Conservation (phyloP, 2,329 filamentous ascomycete genomes). For the Nigrograna mackinnonii region DNA sequence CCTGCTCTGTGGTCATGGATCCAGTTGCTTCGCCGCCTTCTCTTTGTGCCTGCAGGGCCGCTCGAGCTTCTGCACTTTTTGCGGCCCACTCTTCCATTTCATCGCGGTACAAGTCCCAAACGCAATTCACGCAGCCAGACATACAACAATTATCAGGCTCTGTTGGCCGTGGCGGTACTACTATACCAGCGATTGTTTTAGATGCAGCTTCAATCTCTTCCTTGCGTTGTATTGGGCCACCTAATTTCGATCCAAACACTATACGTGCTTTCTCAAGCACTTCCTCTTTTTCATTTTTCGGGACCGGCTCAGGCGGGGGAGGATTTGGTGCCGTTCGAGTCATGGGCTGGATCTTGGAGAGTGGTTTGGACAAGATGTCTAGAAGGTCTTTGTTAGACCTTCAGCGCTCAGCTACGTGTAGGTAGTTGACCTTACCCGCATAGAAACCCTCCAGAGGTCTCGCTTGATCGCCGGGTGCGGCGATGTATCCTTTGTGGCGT, state of each 20-base stretch:
- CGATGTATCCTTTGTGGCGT: slow-evolving; percentile 39
- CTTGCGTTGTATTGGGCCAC: slow-evolving; percentile 71
- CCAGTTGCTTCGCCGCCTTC: slow-evolving; percentile 30
- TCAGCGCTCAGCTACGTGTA: too few species aligned
- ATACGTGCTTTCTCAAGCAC: slow-evolving; percentile 64
- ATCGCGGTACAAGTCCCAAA: slow-evolving; percentile 90
- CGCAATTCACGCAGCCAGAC: slow-evolving; percentile 97
- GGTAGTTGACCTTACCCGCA: too few species aligned
- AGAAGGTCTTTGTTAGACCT: too few species aligned
- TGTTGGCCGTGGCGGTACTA: slow-evolving; percentile 79
- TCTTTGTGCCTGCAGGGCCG: slow-evolving; percentile 47
- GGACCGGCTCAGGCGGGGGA: slow-evolving; percentile 38
- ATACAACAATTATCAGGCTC: slow-evolving; percentile 99
- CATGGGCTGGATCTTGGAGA: slow-evolving; percentile 28
- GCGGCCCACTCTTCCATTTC: slow-evolving; percentile 88
- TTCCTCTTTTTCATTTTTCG: slow-evolving; percentile 56
- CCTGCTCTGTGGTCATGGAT: slow-evolving; percentile 38
- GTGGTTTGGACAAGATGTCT: slow-evolving; percentile 41
- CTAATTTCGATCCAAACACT: slow-evolving; percentile 80
- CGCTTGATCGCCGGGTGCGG: slow-evolving; percentile 40
- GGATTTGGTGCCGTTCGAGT: slow-evolving; percentile 35
- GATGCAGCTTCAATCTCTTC: slow-evolving; percentile 63
- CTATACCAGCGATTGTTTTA: slow-evolving; percentile 73
- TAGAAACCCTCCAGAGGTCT: slow-evolving; percentile 43
- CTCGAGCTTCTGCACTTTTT: slow-evolving; percentile 66